These are phyloP conservation scores for Dendrobium huoshanense DNA, from an alignment of 106 monocot species.

Conservation along the genomic window DNA sequence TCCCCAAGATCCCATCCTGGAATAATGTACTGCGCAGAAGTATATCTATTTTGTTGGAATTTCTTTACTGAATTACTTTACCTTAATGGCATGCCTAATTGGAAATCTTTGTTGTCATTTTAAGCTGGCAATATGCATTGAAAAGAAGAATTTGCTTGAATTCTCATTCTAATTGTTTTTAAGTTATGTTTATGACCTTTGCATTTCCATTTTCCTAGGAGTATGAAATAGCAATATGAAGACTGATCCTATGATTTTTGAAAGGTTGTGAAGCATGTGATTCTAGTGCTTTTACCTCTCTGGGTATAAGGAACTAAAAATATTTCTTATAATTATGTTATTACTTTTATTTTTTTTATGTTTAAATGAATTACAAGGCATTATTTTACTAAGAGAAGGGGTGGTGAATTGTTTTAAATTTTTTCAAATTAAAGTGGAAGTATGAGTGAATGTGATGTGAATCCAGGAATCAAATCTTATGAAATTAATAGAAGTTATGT, in stretches of 20 bases:
- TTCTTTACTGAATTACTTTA: neutral
- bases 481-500: no score
- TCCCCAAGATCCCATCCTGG: no score
- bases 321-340: neutral
- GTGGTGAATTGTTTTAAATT: no score
- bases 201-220: neutral
- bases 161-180: neutral
- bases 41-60: neutral
- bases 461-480: no score
- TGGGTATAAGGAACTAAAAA: neutral
- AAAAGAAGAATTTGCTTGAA: conserved; percentile 40
- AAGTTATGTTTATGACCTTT: neutral
- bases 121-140: conserved; percentile 89
- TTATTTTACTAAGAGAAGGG: neutral
- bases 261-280: no score
- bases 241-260: neutral
- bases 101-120: conserved; percentile 16
- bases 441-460: neutral
- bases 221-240: neutral
- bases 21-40: neutral
- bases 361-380: neutral
- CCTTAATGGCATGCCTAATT: neutral
- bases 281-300: no score
- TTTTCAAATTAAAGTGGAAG: neutral
- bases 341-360: neutral